phyloP scores from a whole-genome alignment of 495 filamentous ascomycete species.

The Friedmanniomyces endolithicus region DNA sequence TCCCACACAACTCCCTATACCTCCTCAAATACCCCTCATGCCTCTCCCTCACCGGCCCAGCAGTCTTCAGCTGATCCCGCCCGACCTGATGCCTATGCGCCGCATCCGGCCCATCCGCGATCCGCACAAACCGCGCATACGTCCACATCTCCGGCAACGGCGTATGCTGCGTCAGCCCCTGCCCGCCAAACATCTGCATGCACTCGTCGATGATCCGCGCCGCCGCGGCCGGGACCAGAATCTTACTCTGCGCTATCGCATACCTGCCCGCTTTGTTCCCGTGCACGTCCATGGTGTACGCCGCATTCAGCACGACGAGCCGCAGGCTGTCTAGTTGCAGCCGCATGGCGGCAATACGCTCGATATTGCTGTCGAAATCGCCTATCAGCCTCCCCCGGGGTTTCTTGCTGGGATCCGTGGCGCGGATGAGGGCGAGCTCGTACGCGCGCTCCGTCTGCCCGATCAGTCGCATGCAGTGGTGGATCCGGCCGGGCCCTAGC shows the following conservation, averaged over 20 bases:
- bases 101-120: slow-evolving; percentile 34
- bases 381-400: slow-evolving; percentile 32
- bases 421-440: slow-evolving; percentile 30
- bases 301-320: slow-evolving; percentile 32
- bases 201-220: slow-evolving; percentile 32
- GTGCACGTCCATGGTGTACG: slow-evolving; percentile 30
- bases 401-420: slow-evolving; percentile 29
- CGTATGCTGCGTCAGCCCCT: slow-evolving; percentile 33
- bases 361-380: slow-evolving; percentile 34
- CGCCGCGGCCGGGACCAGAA: slow-evolving; percentile 30
- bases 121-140: slow-evolving; percentile 32
- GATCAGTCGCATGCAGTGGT: slow-evolving; percentile 35
- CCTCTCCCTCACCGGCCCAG: slow-evolving; percentile 23
- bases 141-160: slow-evolving; percentile 34
- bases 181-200: slow-evolving; percentile 35
- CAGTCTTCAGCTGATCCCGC: slow-evolving; percentile 34
- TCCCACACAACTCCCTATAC: slow-evolving; percentile 27
- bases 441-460: slow-evolving; percentile 32
- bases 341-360: slow-evolving; percentile 32
- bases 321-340: slow-evolving; percentile 30
- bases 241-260: slow-evolving; percentile 34
- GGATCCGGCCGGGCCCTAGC: slow-evolving; percentile 33
- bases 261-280: slow-evolving; percentile 32
- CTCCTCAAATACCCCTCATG: slow-evolving; percentile 27
- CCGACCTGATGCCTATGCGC: slow-evolving; percentile 35